phyloP scores from a whole-genome alignment of 139 green algal genomes.

The Chlamydomonas schloesseri region DNA sequence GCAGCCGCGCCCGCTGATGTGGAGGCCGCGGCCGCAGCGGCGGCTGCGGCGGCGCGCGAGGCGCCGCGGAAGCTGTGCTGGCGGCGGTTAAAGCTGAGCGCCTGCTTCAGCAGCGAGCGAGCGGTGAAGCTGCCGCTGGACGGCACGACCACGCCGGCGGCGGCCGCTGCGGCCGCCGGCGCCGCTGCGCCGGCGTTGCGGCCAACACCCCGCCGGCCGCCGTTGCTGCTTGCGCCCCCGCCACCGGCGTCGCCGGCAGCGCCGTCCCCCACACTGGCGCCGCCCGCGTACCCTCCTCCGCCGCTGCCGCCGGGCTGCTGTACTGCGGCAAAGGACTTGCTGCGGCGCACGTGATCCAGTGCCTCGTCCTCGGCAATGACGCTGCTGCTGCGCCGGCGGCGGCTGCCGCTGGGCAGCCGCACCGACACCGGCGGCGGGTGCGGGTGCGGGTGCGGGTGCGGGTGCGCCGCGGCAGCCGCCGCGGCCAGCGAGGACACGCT shows the following conservation, averaged over 20 bases:
- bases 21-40: neutral
- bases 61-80: neutral
- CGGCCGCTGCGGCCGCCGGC: neutral
- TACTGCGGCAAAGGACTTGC: neutral
- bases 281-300: too few species aligned
- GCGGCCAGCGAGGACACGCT: too few species aligned
- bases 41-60: neutral
- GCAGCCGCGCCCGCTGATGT: neutral
- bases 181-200: too few species aligned
- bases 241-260: neutral
- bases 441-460: too few species aligned
- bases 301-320: neutral
- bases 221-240: neutral
- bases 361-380: neutral
- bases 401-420: neutral
- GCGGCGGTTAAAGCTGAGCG: conserved; percentile 11
- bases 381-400: neutral
- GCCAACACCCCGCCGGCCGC: too few species aligned
- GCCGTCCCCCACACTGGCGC: too few species aligned
- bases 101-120: conserved; percentile 20
- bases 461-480: too few species aligned
- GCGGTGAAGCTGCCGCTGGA: conserved; percentile 18
- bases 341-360: neutral
- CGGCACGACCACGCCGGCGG: too few species aligned
- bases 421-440: neutral